Evolutionary conservation across 495 filamentous ascomycete genomes (phyloP).

Genomic region (Lepidopterella palustris): DNA sequence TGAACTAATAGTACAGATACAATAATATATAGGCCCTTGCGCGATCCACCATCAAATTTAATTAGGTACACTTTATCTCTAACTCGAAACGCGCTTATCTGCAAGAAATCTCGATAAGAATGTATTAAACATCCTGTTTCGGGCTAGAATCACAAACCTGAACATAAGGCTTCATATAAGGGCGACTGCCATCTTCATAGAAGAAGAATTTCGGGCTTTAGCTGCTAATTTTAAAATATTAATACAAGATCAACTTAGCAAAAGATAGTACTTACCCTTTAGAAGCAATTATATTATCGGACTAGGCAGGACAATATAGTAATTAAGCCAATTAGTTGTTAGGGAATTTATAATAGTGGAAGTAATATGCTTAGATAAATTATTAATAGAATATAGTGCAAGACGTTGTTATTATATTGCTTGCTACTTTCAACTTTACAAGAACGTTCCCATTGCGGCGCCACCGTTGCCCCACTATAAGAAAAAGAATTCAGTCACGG

Average conservation of each 20-base stretch:
- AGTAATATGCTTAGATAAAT: too few relatives aligned
- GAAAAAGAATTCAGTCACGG: neutral
- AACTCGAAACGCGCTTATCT: neutral
- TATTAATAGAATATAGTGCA: too few relatives aligned
- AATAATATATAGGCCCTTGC: neutral
- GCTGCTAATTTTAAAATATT: neutral
- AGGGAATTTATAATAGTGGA: too few relatives aligned
- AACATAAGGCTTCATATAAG: neutral
- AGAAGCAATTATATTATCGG: neutral
- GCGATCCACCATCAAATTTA: neutral
- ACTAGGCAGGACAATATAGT: neutral
- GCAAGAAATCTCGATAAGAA: neutral
- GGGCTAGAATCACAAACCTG: neutral
- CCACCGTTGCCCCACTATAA: too few relatives aligned
- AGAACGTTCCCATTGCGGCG: too few relatives aligned
- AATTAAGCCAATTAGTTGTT: neutral
- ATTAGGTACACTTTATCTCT: neutral
- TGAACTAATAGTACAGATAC: neutral
- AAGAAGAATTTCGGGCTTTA: neutral
- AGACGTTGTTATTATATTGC: too few relatives aligned
- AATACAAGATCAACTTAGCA: neutral
- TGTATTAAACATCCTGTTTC: neutral
- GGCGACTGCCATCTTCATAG: neutral
- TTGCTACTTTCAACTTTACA: too few relatives aligned
- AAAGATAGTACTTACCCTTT: neutral